These are phyloP conservation scores for Rhodotorula glutinis DNA, from an alignment of 1,284 basidiomycete genomes.

Conservation along the genomic window DNA sequence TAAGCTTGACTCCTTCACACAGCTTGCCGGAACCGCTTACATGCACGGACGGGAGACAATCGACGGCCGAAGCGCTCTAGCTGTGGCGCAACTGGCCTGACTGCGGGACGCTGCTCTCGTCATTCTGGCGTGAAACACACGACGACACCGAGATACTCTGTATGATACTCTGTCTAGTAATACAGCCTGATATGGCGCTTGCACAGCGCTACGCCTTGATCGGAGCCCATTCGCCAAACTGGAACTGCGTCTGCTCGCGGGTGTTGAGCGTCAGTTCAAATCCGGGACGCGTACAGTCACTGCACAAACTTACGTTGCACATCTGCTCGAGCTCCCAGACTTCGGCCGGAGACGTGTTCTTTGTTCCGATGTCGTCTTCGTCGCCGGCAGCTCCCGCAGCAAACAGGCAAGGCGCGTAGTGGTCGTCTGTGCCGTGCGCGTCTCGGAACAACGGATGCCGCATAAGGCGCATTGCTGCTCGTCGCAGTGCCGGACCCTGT, in stretches of 20 bases:
- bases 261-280: too few species aligned
- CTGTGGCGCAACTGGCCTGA: too few species aligned
- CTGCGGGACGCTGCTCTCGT: too few species aligned
- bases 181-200: too few species aligned
- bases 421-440: constrained; percentile 42
- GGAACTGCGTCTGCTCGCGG: constrained; percentile 26
- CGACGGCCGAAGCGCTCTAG: too few species aligned
- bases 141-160: too few species aligned
- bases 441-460: constrained; percentile 41
- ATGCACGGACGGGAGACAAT: too few species aligned
- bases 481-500: constrained; percentile 35
- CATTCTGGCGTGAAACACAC: too few species aligned
- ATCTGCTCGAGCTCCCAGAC: constrained; percentile 43
- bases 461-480: constrained; percentile 41
- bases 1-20: too few species aligned
- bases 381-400: constrained; percentile 41
- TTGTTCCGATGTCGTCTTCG: constrained; percentile 33
- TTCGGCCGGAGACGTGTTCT: constrained; percentile 37
- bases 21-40: too few species aligned
- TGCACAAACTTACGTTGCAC: constrained; percentile 36
- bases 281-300: too few species aligned
- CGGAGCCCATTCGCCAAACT: constrained; percentile 28
- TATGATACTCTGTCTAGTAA: too few species aligned
- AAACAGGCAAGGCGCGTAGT: constrained; percentile 41
- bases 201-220: neutral